A percentile compares a stretch with the other conserved stretches of the same genome.
Evolutionary conservation across 495 filamentous ascomycete genomes (phyloP).

Genomic region (Pseudevernia furfuracea): DNA sequence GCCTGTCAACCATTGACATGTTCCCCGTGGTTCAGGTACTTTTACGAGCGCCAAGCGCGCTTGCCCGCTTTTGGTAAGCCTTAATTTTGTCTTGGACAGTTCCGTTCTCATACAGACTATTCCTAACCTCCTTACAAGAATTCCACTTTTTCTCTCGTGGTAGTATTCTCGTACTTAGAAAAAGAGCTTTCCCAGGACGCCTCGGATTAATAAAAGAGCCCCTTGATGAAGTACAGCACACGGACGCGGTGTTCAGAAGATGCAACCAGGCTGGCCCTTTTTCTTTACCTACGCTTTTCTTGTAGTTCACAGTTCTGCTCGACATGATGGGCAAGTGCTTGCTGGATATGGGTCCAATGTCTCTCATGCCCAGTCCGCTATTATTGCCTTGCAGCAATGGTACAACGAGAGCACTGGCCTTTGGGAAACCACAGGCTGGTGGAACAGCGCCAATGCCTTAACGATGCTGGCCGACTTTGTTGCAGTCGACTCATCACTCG

Average conservation of each 20-base stretch:
- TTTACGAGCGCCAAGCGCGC: background rate
- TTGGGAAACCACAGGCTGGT: constrained; percentile 64
- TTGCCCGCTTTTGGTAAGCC: background rate
- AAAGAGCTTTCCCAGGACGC: too few species aligned
- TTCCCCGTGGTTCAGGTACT: too few species aligned
- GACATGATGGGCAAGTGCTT: background rate
- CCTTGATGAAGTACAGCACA: background rate
- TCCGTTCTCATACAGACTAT: too few species aligned
- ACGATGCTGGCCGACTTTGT: constrained; percentile 58
- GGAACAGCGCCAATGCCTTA: constrained; percentile 66
- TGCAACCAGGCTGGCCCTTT: background rate
- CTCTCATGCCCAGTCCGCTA: constrained; percentile 38
- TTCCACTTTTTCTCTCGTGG: too few species aligned
- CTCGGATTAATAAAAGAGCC: background rate
- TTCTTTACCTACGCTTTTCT: background rate
- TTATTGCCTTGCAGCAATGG: constrained; percentile 52
- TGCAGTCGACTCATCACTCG: constrained; percentile 32
- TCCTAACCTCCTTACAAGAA: too few species aligned
- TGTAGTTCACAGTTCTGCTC: background rate
- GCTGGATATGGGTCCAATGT: background rate
- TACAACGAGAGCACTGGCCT: constrained; percentile 55
- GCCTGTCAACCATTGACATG: background rate
- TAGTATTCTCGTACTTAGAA: too few species aligned
- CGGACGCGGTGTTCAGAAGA: background rate
- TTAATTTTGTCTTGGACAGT: too few species aligned